Base-by-base conservation (phyloP, 163 green algal genomes). In the Chloromonas sp. region DNA sequence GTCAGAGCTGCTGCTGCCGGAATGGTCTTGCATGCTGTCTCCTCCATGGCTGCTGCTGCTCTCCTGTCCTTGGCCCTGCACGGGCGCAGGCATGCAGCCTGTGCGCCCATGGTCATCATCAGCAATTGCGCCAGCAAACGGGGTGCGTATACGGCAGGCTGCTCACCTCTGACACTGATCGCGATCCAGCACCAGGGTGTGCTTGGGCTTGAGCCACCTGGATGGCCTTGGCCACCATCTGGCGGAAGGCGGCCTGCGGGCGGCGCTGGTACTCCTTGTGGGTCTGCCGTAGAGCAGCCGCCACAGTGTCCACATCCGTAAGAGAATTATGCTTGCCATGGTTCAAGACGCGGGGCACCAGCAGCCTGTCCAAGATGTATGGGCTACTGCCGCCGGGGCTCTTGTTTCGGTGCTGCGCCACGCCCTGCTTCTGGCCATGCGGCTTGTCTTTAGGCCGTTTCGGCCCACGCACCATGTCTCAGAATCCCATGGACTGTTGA, bases 191-290 rank as follows among this genome's bases (percentile, higher is more conserved):
- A 36, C 36, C 36, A 36, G 36, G 36, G 36, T 36, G 36, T 36
- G 36, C 36, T 36, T 36, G 36, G 36, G 36, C 36, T 36, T 36
- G 36, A 36, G 92, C 86, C 2, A 88, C 70, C 58, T 91, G 83
- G 3, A 94, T 77, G 0, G 91, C 89, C 2, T 86, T 84, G 36
- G 78, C 80, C 5, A 96, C 92, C 87, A 94, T 89, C 79, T 90
- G 84, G 5, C 81, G 81, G 71, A 95, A 92, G 3, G 85, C 78
- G 0, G 71, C 87, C 1, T 88, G 61, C 74, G 92, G 89, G 76
- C 89, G 87, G 0, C 94, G 87, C 79, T 91, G 84, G 83, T 96
- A 96, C 86, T 96, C 92, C 60, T 87, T 90, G 80, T 96, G 92
- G 2, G 79, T 86, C 8, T 77, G 61, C 2, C 92, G 83, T 74